A percentile compares a stretch with the other conserved stretches of the same genome.
Evolutionary conservation across 164 flowering plant genomes (phyloP).

Genomic region (Piper betle): DNA sequence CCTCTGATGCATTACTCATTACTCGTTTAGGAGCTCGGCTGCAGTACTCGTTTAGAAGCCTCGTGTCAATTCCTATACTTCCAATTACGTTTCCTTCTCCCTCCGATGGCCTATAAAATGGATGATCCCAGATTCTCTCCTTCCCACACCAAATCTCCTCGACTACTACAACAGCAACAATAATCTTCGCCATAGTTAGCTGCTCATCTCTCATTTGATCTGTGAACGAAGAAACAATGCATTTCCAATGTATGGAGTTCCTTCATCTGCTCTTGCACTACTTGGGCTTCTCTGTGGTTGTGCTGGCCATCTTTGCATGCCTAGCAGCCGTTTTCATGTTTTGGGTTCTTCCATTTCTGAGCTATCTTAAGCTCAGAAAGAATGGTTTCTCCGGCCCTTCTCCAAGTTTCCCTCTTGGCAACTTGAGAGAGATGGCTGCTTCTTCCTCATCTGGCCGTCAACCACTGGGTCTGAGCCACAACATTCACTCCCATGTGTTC

Average conservation of each 20-base stretch:
- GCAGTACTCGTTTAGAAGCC: too few species aligned
- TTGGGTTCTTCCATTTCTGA: constrained; percentile 38
- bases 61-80: too few species aligned
- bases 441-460: neutral
- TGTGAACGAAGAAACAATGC: too few species aligned
- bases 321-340: constrained; percentile 15
- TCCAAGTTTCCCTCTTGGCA: constrained; percentile 79
- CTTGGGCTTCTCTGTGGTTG: constrained; percentile 10
- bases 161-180: too few species aligned
- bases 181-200: too few species aligned
- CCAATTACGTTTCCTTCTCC: too few species aligned
- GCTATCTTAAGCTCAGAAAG: constrained; percentile 22
- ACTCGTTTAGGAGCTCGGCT: too few species aligned
- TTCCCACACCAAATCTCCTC: too few species aligned
- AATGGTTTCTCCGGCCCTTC: constrained; percentile 68
- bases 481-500: constrained; percentile 54
- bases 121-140: too few species aligned
- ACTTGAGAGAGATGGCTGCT: constrained; percentile 35
- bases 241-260: neutral
- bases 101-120: too few species aligned
- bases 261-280: constrained; percentile 7
- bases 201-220: too few species aligned
- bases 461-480: constrained; percentile 24
- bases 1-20: too few species aligned
- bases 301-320: constrained; percentile 8